Evolutionary conservation across 2,329 filamentous ascomycete genomes (phyloP).

Genomic region (Emergomyces africanus): DNA sequence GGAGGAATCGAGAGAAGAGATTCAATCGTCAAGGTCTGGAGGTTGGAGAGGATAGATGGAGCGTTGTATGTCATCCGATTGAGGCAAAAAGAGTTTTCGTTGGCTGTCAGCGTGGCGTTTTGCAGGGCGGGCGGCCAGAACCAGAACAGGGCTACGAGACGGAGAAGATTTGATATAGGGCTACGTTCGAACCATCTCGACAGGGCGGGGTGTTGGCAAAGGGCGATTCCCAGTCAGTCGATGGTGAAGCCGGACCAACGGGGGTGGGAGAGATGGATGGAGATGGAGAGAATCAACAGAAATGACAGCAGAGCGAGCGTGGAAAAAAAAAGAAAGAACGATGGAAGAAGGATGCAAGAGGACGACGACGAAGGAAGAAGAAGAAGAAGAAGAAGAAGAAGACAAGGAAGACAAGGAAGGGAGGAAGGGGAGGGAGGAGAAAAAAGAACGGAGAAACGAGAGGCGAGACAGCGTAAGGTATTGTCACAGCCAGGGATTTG

Average conservation of each 20-base stretch:
- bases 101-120: no score
- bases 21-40: no score
- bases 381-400: background rate
- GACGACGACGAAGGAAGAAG: constrained; percentile 3
- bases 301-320: no score
- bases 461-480: background rate
- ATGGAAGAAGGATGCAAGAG: background rate
- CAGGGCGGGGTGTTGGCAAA: background rate
- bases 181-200: background rate
- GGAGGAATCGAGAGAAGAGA: no score
- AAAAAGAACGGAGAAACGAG: background rate
- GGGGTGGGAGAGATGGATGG: background rate
- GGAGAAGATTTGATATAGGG: background rate
- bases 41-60: no score
- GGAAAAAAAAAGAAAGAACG: no score
- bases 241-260: no score
- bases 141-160: no score
- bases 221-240: background rate
- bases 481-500: background rate
- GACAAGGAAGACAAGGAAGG: background rate
- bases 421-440: background rate
- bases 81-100: no score
- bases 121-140: no score
- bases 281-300: no score
- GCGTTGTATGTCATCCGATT: no score